These are phyloP conservation scores for Rhodotorula mucilaginosa DNA, from an alignment of 1,284 basidiomycete genomes.

Conservation along the genomic window DNA sequence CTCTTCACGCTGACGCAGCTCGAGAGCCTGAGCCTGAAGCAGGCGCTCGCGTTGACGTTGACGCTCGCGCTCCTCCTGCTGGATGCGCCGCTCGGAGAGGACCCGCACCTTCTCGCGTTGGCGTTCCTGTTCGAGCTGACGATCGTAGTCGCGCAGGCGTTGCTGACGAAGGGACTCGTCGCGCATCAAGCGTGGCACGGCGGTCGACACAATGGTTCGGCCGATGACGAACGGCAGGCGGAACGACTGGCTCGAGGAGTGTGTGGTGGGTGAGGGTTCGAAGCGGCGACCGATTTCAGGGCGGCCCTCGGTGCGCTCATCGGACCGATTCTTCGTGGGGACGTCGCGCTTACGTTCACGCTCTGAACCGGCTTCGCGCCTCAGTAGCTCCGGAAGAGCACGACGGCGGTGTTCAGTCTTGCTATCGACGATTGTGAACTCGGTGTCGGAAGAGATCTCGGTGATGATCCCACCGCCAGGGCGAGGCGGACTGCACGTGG, in stretches of 20 bases:
- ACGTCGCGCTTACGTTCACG: not conserved
- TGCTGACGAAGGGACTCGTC: not conserved
- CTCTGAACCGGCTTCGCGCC: not conserved
- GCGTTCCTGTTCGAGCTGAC: too few relatives aligned
- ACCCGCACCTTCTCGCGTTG: not conserved
- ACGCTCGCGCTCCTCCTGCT: not conserved
- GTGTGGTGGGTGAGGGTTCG: not conserved
- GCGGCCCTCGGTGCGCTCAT: too few relatives aligned
- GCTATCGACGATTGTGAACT: not conserved
- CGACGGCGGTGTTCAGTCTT: not conserved
- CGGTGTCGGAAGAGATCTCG: constrained; percentile 19
- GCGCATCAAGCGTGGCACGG: not conserved
- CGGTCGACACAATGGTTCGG: constrained; percentile 13
- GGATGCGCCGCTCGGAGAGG: too few relatives aligned
- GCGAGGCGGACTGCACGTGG: constrained; percentile 14
- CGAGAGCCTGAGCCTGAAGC: not conserved
- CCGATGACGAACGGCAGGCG: constrained; percentile 7
- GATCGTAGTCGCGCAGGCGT: too few relatives aligned
- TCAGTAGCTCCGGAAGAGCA: not conserved
- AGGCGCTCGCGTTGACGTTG: too few relatives aligned
- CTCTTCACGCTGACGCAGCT: not conserved
- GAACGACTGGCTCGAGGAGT: not conserved
- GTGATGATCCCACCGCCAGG: constrained; percentile 8
- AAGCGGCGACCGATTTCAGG: not conserved
- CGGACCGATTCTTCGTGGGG: not conserved